Percentiles rank a stretch among this genome's conserved stretches.
phyloP scores from a whole-genome alignment of 441 rosid species.

The Adansonia grandidieri region DNA sequence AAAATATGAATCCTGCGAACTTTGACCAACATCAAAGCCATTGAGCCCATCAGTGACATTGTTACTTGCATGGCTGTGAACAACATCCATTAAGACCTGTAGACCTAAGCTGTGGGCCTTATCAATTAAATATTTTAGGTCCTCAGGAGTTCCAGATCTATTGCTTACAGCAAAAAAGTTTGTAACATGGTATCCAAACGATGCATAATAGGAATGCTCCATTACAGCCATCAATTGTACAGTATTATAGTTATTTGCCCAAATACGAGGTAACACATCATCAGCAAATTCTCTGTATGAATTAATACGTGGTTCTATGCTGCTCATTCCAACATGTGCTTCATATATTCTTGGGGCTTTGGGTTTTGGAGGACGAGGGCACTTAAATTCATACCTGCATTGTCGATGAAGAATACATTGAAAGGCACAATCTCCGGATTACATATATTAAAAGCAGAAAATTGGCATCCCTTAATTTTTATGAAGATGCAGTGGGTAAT shows the following conservation, averaged over 20 bases:
- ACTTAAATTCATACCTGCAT: slow-evolving; percentile 64
- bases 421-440: neutral
- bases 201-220: slow-evolving; percentile 89
- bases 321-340: slow-evolving; percentile 91
- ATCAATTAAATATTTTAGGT: slow-evolving; percentile 82
- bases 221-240: slow-evolving; percentile 84
- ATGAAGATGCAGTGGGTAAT: slow-evolving; percentile 10
- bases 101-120: slow-evolving; percentile 86
- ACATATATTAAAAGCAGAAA: slow-evolving; percentile 16
- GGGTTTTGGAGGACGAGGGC: slow-evolving; percentile 71
- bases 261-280: slow-evolving; percentile 73
- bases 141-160: slow-evolving; percentile 87
- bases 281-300: slow-evolving; percentile 85
- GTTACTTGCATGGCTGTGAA: slow-evolving; percentile 86
- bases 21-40: slow-evolving; percentile 84
- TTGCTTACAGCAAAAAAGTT: slow-evolving; percentile 85
- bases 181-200: slow-evolving; percentile 82
- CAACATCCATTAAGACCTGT: slow-evolving; percentile 72
- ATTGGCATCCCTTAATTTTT: neutral
- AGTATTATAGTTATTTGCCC: slow-evolving; percentile 72
- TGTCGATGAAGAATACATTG: slow-evolving; percentile 23
- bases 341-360: slow-evolving; percentile 75
- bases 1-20: slow-evolving; percentile 75
- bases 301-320: slow-evolving; percentile 66
- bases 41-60: slow-evolving; percentile 83